phyloP scores from a whole-genome alignment of 306 rosid genomes.

The Trichosanthes truncata region DNA sequence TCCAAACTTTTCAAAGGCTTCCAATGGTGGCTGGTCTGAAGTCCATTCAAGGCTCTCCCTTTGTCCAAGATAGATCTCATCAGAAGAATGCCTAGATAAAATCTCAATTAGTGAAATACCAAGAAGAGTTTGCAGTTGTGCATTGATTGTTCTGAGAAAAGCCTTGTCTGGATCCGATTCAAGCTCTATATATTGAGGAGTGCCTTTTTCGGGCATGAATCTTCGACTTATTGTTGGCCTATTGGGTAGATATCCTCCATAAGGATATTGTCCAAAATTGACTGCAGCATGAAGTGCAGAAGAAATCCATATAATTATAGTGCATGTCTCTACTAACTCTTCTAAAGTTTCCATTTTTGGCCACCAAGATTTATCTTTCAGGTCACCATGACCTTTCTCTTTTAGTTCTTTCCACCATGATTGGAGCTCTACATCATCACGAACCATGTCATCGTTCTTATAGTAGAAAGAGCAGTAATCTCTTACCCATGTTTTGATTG shows the following conservation, averaged over 20 bases:
- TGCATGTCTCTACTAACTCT: conserved; percentile 46
- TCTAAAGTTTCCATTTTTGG: conserved; percentile 42
- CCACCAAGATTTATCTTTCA: conserved; percentile 67
- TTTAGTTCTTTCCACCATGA: conserved; percentile 69
- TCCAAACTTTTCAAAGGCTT: conserved; percentile 46
- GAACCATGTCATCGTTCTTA: conserved; percentile 25
- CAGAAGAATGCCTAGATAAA: conserved; percentile 64
- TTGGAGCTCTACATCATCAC: conserved; percentile 40
- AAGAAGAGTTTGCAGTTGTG: conserved; percentile 38
- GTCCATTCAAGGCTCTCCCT: conserved; percentile 60
- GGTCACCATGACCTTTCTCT: conserved; percentile 60
- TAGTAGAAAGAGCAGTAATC: conserved; percentile 57
- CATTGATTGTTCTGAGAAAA: conserved; percentile 45
- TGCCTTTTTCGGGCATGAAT: conserved; percentile 49
- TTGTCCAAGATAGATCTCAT: conserved; percentile 65
- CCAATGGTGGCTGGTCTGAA: conserved; percentile 30
- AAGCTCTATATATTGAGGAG: conserved; percentile 39
- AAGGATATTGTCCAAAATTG: conserved; percentile 69
- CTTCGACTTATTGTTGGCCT: conserved; percentile 44
- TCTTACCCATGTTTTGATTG: conserved; percentile 49
- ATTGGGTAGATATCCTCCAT: conserved; percentile 51
- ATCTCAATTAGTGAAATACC: conserved; percentile 59
- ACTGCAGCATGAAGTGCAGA: conserved; percentile 74
- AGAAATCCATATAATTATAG: conserved; percentile 53
- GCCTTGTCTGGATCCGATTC: conserved; percentile 43